Evolutionary conservation across 23 red algal genomes (phyloP).

Genomic region (Gracilaria domingensis): DNA sequence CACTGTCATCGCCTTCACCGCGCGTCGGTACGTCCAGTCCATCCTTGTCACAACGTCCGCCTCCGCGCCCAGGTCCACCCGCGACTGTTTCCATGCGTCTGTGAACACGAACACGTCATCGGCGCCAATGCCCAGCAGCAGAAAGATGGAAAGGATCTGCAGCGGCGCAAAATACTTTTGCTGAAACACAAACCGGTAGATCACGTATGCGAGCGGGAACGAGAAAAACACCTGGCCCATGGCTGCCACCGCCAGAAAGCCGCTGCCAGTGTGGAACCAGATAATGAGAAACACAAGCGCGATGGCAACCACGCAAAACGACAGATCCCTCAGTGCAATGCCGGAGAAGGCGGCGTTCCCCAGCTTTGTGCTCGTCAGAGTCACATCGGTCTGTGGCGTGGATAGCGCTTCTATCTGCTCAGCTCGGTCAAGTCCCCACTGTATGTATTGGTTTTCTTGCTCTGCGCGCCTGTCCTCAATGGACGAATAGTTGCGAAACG

Average conservation of each 20-base stretch:
- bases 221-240: slow-evolving; percentile 80
- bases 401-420: slow-evolving; percentile 1
- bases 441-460: slow-evolving; percentile 31
- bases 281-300: slow-evolving; percentile 71
- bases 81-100: slow-evolving; percentile 77
- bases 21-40: slow-evolving; percentile 63
- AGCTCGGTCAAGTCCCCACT: background rate
- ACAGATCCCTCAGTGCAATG: slow-evolving; percentile 35
- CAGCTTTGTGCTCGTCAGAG: background rate
- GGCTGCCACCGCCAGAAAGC: slow-evolving; percentile 50
- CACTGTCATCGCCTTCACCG: slow-evolving; percentile 72
- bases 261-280: slow-evolving; percentile 63
- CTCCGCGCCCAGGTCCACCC: slow-evolving; percentile 44
- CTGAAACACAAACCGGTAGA: slow-evolving; percentile 74
- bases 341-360: slow-evolving; percentile 23
- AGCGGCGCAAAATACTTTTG: slow-evolving; percentile 68
- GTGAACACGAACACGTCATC: slow-evolving; percentile 88
- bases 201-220: slow-evolving; percentile 69
- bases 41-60: slow-evolving; percentile 47
- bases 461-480: background rate
- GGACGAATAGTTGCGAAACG: background rate
- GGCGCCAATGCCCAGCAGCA: slow-evolving; percentile 77
- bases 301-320: slow-evolving; percentile 66
- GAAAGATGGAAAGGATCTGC: slow-evolving; percentile 78
- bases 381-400: background rate